Evolutionary conservation across 1,284 basidiomycete species (phyloP), one percentile per base, ranked within the genome.

Genomic region (Vanrija sp.): DNA sequence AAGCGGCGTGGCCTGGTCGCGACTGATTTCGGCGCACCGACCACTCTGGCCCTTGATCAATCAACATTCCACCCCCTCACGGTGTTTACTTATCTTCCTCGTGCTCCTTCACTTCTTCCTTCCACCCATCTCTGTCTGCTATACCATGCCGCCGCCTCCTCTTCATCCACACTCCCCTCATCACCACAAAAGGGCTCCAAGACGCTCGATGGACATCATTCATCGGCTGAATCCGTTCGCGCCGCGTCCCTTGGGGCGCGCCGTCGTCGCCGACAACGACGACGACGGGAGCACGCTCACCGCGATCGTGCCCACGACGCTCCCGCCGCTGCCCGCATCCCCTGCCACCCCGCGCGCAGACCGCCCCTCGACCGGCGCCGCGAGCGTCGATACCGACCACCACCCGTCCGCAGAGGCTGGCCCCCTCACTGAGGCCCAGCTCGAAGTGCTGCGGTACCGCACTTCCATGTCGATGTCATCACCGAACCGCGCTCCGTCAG

Each of bases 211-310:
- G 45, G 51, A 53, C 21, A 23, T 53, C 19, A n/a, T 53, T 3
- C 43, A 53, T n/a, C 43, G 51, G 8, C 38, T 53, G 34, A 47
- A 39, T 21, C 49, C 51, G 5, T 53, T 47, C 29, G 40, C 29
- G 0, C 45, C 29, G n/a, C 45, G 45, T 18, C n/a, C 28, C 7
- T 28, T 6, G 3, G 28, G 28, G 6, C 28, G 28, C 7, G 3
- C 28, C 28, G 6, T 28, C 28, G 7, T 10, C 28, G 7, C 16
- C 15, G 23, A 15, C 21, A 23, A 2, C 25, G 43, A 45, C 25
- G 43, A 45, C 25, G 19, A 23, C 23, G 19, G 6, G 21, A 23
- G 43, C 15, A 16, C 43, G 34, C 14, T 34, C 34, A 34, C 34
- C 34, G 34, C 34, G 1, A 5, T 14, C 12, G 34, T 34, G 12